Evolutionary conservation across 73 alveolate genomes (phyloP), one percentile per base, ranked within the genome.

Genomic region (Paraurostyla sp.): DNA sequence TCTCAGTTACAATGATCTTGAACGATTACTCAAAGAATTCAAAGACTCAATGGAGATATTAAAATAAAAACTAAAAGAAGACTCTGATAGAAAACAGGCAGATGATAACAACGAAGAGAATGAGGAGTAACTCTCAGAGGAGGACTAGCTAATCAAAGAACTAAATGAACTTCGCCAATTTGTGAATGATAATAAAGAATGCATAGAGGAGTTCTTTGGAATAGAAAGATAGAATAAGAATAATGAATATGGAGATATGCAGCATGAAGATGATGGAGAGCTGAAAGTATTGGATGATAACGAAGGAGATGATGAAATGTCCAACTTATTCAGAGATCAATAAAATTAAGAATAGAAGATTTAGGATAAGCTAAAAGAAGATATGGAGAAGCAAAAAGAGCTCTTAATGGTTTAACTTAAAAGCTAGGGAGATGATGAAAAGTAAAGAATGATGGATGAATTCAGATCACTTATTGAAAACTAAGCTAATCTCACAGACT

Each of bases 181-280:
- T 78, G 89, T 78, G 9, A 15, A 49, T 54, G 80, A 49, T 15
- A 78, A 78, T 38, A 49, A 52, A 42, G 89, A 78, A 20, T 48
- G 76, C 60, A 78, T 78, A 23, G 89, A 78, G 75, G 75, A 76
- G 22, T 48, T 48, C 75, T 45, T 48, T 76, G 71, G 71, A 16
- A 76, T 76, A 4, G 1, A 76, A 33, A 48, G 75, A 76, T 49
- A 76, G 15, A 22, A 33, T 18, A 20, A 29, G 32, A n/a, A 48
- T 23, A 33, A 50, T 6, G 54, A 48, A 6, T 11, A 41, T 7
- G 75, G 40, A 20, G 41, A 43, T 27, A 18, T 0, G 57, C 43
- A 0, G 25, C 51, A 0, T 42, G 78, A 32, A 7, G 62, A 81
- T 69, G 38, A 76, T 57, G 20, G 80, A 83, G 68, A 83, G 62